Conservation (phyloP, 148 eudicot genomes). For the Dysphania ambrosioides region DNA sequence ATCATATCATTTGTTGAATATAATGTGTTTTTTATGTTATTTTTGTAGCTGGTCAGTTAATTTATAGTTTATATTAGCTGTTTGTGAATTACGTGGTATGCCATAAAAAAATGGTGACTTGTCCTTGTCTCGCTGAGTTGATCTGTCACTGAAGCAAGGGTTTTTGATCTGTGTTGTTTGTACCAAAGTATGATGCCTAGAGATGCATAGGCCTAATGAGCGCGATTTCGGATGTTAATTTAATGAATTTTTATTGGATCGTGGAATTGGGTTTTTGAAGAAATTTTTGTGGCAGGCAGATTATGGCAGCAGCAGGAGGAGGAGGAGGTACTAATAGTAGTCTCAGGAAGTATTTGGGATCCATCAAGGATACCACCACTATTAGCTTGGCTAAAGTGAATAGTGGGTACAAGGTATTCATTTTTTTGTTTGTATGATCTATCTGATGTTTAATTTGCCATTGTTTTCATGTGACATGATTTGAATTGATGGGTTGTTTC, state of each 20-base stretch:
- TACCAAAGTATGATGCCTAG: background rate
- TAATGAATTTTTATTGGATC: constrained; percentile 10
- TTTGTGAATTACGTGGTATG: constrained; percentile 4
- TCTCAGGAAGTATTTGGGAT: constrained; percentile 81
- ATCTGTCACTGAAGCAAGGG: constrained; percentile 3
- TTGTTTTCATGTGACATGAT: background rate
- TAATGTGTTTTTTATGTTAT: background rate
- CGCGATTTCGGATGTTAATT: background rate
- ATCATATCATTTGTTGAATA: background rate
- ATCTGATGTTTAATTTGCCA: background rate
- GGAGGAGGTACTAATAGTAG: constrained; percentile 74
- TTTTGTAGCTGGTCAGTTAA: background rate
- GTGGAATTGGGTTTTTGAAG: constrained; percentile 3
- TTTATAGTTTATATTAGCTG: background rate
- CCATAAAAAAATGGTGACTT: background rate
- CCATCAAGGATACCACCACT: constrained; percentile 85
- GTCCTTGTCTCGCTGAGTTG: background rate
- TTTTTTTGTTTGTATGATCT: constrained; percentile 7
- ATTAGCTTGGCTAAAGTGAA: constrained; percentile 94
- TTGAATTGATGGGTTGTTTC: constrained; percentile 11
- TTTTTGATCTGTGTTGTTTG: constrained; percentile 4
- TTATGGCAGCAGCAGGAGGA: constrained; percentile 79
- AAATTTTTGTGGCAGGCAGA: constrained; percentile 25
- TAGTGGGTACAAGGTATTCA: constrained; percentile 77
- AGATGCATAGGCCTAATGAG: background rate